Base-by-base conservation (phyloP, 805 yeast genomes). In the Nakazawaea siamensis region DNA sequence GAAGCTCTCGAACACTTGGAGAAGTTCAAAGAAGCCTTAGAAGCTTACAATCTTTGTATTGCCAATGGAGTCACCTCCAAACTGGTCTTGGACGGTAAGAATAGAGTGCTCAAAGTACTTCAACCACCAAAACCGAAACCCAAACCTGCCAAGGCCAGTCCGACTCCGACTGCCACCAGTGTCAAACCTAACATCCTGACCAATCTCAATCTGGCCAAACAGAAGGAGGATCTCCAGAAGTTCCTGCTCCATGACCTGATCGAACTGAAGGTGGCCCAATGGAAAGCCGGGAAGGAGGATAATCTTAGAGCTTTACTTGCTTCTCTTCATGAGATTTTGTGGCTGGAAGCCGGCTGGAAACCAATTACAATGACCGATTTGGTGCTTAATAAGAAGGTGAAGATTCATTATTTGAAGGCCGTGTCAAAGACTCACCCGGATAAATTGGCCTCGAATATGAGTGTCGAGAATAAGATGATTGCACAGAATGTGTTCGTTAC, bases 321-420 rank as follows among this genome's bases (percentile, higher is more conserved):
- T 2, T 69, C 86, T 3, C 58, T 92, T 38, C 77, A 83, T 24
- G 55, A 59, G 2, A 68, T 92, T 13, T 57, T 92, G 11, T 76
- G 84, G 76, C 76, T 83, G 10, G 74, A 68, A 30, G 43, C 70
- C 2, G 68, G 70, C 26, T 83, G 92, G 94, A 70, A 69, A 43
- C 63, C 70, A 13, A 78, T 87, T 4, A 54, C 76, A 1, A 55
- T 80, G 50, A 67, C 79, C 4, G 97, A 90, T 38, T 62, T 92
- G 40, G 92, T 92, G 40, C 62, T 88, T 43, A 90, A 94, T 14
- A 88, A 87, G 47, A 87, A 83, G 53, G 97, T 87, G 25, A 90
- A 90, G 54, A 62, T 90, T 24, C 65, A 66, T 14, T 92, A 92
- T 55, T 73, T 81, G 85, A 80, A 78, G 48, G 90, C 85, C 1